These are phyloP conservation scores for Trichocladium uniseriatum DNA, from an alignment of 495 filamentous ascomycete genomes.

Conservation along the genomic window DNA sequence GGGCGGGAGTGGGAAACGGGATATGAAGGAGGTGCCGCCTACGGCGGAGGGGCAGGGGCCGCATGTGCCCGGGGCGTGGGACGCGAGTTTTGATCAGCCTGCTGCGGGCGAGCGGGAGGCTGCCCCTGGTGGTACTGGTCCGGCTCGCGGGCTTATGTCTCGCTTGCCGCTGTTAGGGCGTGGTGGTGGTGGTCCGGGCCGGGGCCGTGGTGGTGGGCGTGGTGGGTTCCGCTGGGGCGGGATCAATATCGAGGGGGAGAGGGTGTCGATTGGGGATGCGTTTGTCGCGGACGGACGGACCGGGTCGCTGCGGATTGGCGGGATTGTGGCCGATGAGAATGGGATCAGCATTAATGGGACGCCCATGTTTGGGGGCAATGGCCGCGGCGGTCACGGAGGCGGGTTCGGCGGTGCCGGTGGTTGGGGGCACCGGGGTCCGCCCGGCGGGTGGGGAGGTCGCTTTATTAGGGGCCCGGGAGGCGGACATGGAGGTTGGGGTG, in stretches of 20 bases:
- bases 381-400: not conserved
- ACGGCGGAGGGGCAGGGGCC: not conserved
- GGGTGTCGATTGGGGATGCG: conserved; percentile 29
- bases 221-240: conserved; percentile 27
- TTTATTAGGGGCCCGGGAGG: too few relatives aligned
- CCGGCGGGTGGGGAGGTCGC: not conserved
- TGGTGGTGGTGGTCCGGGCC: not conserved
- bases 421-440: not conserved
- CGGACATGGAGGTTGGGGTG: too few relatives aligned
- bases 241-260: conserved; percentile 30
- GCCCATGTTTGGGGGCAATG: conserved; percentile 20
- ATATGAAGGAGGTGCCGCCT: too few relatives aligned
- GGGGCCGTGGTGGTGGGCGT: not conserved
- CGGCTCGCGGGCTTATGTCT: not conserved
- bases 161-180: not conserved
- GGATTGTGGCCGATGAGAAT: conserved; percentile 21
- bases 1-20: too few relatives aligned
- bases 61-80: conserved; percentile 21
- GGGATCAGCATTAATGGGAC: conserved; percentile 28
- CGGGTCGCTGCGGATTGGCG: conserved; percentile 30
- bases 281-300: conserved; percentile 34
- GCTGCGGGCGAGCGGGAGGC: not conserved
- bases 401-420: too few relatives aligned
- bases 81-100: conserved; percentile 12
- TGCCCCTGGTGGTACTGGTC: not conserved